phyloP scores from a whole-genome alignment of 805 yeast genomes.

The Millerozyma miso region DNA sequence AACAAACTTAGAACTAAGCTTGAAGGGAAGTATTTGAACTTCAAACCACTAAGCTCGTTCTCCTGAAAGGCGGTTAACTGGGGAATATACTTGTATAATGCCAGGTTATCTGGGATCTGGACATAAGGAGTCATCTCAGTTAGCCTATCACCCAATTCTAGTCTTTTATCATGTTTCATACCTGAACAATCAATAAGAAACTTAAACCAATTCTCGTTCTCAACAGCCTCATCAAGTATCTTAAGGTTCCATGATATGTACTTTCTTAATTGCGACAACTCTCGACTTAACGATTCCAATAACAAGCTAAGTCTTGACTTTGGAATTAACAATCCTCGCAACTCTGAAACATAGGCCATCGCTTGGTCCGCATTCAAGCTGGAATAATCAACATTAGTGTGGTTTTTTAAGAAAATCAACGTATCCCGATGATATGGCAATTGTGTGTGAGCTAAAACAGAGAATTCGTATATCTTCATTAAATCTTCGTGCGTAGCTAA shows the following conservation, averaged over 20 bases:
- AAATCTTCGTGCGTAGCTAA: conserved; percentile 6
- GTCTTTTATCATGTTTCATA: background rate
- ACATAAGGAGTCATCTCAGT: conserved; percentile 1
- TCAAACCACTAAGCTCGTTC: conserved; percentile 5
- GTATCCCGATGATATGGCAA: conserved; percentile 15
- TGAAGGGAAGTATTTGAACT: conserved; percentile 6
- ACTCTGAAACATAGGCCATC: conserved; percentile 9
- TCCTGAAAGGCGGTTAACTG: conserved; percentile 11
- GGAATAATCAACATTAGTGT: conserved; percentile 8
- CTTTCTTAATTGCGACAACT: background rate
- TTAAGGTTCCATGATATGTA: conserved; percentile 7
- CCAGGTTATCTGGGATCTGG: conserved; percentile 19
- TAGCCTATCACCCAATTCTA: background rate
- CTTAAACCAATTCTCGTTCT: background rate
- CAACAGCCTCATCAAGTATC: conserved; percentile 7
- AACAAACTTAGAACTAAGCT: conserved; percentile 9
- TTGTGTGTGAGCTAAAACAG: conserved; percentile 12
- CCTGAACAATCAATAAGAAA: background rate
- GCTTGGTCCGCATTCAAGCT: conserved; percentile 10
- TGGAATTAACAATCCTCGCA: conserved; percentile 5
- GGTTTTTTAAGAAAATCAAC: conserved; percentile 10
- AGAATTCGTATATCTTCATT: conserved; percentile 17
- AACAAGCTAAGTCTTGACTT: conserved; percentile 1
- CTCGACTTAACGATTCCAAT: conserved; percentile 1
- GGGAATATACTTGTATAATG: conserved; percentile 12